A percentile compares a stretch with the other conserved stretches of the same genome.
Evolutionary conservation across 2,329 filamentous ascomycete genomes (phyloP).

Genomic region (Westerdykella aurantiaca): DNA sequence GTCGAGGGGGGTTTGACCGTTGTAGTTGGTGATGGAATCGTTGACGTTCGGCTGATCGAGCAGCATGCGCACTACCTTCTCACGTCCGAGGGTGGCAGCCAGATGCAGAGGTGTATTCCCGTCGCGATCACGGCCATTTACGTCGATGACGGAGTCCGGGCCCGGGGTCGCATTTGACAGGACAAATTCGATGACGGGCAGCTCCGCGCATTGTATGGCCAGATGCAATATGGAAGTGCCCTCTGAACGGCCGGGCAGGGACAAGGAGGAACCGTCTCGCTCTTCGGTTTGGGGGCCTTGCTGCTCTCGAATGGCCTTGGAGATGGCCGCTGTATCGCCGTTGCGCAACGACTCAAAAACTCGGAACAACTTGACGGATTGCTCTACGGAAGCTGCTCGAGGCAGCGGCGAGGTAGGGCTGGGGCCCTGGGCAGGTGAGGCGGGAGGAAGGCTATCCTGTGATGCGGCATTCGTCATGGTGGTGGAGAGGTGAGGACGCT

Average conservation of each 20-base stretch:
- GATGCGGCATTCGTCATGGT: conserved; percentile 14
- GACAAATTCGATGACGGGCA: conserved; percentile 90
- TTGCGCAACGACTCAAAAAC: conserved; percentile 87
- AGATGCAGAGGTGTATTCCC: conserved; percentile 92
- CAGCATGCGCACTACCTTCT: conserved; percentile 73
- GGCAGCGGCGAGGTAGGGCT: conserved; percentile 22
- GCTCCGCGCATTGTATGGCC: conserved; percentile 91
- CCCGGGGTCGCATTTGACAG: conserved; percentile 55
- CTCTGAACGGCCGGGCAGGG: conserved; percentile 50
- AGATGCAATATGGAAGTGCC: conserved; percentile 90
- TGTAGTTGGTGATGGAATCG: conserved; percentile 77
- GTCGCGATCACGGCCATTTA: conserved; percentile 87
- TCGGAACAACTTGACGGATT: conserved; percentile 89
- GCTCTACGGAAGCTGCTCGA: conserved; percentile 61
- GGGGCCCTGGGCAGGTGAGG: conserved; percentile 14
- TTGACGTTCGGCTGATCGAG: conserved; percentile 80
- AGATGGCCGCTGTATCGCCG: conserved; percentile 86
- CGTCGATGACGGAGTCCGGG: conserved; percentile 62
- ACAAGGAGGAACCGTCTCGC: conserved; percentile 50
- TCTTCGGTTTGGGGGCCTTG: conserved; percentile 30
- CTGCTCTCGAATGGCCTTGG: conserved; percentile 71
- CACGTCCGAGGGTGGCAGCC: conserved; percentile 75
- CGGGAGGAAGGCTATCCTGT: conserved; percentile 14
- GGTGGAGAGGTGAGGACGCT: conserved; percentile 25
- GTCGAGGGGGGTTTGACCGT: conserved; percentile 80